phyloP scores from a whole-genome alignment of 768 basidiomycete genomes.

The Mycena capillaripes region DNA sequence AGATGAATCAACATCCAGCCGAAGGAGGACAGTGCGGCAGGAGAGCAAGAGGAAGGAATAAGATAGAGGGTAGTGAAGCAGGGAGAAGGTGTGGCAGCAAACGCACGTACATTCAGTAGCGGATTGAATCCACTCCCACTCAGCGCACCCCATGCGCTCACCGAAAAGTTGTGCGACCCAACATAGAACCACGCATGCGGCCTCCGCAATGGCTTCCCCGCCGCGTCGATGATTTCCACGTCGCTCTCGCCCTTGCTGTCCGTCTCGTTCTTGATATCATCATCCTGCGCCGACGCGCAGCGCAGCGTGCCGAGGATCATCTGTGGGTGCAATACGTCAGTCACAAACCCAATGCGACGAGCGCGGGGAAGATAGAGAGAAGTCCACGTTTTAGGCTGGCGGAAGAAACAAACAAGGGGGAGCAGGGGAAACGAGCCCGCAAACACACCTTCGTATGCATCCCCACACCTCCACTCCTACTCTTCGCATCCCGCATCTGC shows the following conservation, averaged over 20 bases:
- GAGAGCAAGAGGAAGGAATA: too few relatives aligned
- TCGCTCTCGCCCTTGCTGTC: conserved; percentile 44
- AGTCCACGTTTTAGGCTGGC: too few relatives aligned
- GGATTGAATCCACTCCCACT: conserved; percentile 66
- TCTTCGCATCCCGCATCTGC: conserved; percentile 69
- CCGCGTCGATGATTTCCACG: conserved; percentile 29
- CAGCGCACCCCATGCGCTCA: conserved; percentile 74
- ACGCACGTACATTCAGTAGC: conserved; percentile 59
- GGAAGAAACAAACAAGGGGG: not conserved
- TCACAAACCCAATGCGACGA: too few relatives aligned
- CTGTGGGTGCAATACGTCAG: not conserved
- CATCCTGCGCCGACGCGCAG: conserved; percentile 37
- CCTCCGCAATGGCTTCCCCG: not conserved
- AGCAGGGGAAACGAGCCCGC: not conserved
- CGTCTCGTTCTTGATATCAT: conserved; percentile 40
- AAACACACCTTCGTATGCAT: conserved; percentile 73
- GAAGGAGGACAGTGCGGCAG: too few relatives aligned
- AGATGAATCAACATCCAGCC: too few relatives aligned
- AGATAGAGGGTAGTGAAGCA: too few relatives aligned
- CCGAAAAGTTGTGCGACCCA: conserved; percentile 78
- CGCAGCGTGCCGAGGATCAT: conserved; percentile 60
- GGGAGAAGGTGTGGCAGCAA: too few relatives aligned
- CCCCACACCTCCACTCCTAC: conserved; percentile 68
- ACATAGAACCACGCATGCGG: conserved; percentile 68
- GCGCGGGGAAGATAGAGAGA: not conserved